phyloP scores from a whole-genome alignment of 1,284 basidiomycete species.

The Trichosporon asahii region DNA sequence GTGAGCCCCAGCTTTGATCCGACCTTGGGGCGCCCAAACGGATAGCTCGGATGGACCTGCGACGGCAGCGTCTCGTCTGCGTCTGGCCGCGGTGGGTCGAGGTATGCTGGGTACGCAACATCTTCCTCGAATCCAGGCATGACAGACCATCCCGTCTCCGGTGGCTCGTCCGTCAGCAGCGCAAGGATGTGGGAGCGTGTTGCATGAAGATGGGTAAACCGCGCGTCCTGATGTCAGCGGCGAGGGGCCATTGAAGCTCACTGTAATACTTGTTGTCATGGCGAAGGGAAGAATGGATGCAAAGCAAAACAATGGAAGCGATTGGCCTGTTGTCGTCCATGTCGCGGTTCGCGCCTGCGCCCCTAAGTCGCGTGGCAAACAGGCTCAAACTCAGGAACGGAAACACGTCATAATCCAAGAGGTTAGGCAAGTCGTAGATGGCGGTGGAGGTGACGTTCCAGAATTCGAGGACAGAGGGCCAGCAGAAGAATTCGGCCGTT shows the following conservation, averaged over 20 bases:
- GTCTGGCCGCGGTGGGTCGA: constrained; percentile 39
- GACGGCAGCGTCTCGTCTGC: constrained; percentile 46
- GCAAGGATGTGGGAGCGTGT: constrained; percentile 36
- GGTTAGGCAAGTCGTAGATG: too few relatives aligned
- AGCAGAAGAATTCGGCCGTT: not conserved
- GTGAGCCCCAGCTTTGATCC: not conserved
- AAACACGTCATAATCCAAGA: constrained; percentile 5
- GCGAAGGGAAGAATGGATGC: not conserved
- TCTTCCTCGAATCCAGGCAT: constrained; percentile 50
- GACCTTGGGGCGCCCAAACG: constrained; percentile 35
- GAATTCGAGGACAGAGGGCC: not conserved
- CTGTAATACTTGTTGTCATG: constrained; percentile 39
- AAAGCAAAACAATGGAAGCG: not conserved
- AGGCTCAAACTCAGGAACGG: not conserved
- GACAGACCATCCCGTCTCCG: constrained; percentile 40
- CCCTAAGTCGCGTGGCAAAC: not conserved
- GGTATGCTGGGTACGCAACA: constrained; percentile 28
- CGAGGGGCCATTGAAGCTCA: constrained; percentile 10
- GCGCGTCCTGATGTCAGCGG: constrained; percentile 38
- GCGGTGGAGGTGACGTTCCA: constrained; percentile 2
- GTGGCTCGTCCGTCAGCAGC: constrained; percentile 39
- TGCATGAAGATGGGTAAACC: constrained; percentile 46
- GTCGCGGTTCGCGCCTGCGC: not conserved
- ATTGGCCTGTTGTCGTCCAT: not conserved
- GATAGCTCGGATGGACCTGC: constrained; percentile 44